Evolutionary conservation across 176 grass and related monocot genomes (phyloP).

Genomic region (Triticum timopheevii): DNA sequence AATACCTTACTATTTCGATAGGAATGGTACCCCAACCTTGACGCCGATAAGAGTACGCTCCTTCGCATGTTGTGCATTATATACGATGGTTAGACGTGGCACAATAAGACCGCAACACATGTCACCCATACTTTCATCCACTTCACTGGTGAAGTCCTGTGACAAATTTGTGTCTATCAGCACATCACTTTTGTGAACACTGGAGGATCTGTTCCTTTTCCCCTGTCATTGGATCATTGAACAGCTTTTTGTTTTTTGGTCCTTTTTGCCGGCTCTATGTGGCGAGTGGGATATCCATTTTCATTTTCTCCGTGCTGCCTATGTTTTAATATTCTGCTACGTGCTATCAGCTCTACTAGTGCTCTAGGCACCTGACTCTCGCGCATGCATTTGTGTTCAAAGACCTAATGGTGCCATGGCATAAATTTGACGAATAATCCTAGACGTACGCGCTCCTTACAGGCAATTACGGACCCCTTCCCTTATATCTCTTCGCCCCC

Average conservation of each 20-base stretch:
- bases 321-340: background rate
- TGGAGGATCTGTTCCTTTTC: background rate
- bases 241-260: background rate
- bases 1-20: background rate
- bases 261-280: background rate
- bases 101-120: background rate
- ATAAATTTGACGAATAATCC: no score
- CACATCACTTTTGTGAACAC: background rate
- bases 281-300: constrained; percentile 31
- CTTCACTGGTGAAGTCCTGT: background rate
- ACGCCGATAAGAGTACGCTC: no score
- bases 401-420: no score
- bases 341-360: background rate
- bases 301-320: background rate
- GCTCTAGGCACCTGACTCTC: background rate
- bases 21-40: constrained; percentile 1
- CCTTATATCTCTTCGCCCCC: no score
- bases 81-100: background rate
- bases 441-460: no score
- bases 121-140: no score
- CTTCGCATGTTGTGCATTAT: no score
- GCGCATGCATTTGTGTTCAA: no score
- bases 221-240: background rate
- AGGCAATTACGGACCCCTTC: no score
- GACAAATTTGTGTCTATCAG: constrained; percentile 1